Base-by-base conservation (phyloP, 257 asterid species). In the Echites panduratus region DNA sequence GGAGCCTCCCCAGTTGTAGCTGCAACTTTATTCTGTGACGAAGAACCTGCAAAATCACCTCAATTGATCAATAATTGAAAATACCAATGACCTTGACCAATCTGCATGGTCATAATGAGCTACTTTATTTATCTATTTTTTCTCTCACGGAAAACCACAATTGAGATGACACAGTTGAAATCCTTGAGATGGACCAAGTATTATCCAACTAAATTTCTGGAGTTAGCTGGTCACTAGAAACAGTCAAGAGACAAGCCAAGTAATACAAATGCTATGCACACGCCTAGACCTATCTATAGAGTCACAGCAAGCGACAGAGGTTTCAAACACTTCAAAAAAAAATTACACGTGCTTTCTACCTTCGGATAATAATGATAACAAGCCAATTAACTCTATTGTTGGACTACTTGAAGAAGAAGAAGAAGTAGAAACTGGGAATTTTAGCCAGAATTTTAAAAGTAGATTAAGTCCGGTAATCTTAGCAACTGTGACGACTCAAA, bases 41-140 rank as follows among this genome's bases (percentile, higher is more conserved):
- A 48, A 64, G 85, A 71, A 76, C 87, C 97, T 89, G 85, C 77
- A 76, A 41, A 77, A 79, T 63, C 50, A 76, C 10, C 56, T n/a
- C n/a, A n/a, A n/a, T n/a, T n/a, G n/a, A n/a, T n/a, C n/a, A n/a
- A n/a, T n/a, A n/a, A n/a, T n/a, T n/a, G n/a, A n/a, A n/a, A n/a
- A n/a, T n/a, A n/a, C n/a, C n/a, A n/a, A n/a, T n/a, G n/a, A n/a
- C 24, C 20, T 49, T 29, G 50, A 22, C 32, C 43, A 57, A 38
- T 32, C 49, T 19, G 32, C 50, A 54, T 20, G 53, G 16, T 43
- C 43, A 40, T 7, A 53, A 40, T 35, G 52, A 9, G 12, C 29
- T 47, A 45, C 62, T 50, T 29, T 29, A 14, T 40, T 41, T 29
- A 44, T 9, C 19, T 27, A 4, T 10, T 12, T 48, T 45, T 45